Percentiles rank a stretch among this genome's conserved stretches.
These are phyloP conservation scores for Asterionellopsis glacialis DNA, from an alignment of 108 stramenopile species.

Conservation along the genomic window DNA sequence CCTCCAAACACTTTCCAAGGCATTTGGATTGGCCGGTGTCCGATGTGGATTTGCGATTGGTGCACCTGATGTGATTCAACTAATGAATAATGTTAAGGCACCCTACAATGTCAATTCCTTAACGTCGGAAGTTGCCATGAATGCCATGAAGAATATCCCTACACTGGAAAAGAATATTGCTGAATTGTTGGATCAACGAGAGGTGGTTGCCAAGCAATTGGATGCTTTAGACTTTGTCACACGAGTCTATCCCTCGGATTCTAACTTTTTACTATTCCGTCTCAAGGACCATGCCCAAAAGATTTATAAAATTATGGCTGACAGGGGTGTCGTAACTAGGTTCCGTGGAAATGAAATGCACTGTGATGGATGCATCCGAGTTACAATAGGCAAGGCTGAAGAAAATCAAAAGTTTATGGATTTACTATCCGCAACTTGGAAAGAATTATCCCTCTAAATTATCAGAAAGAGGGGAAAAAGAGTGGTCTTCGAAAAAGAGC, in stretches of 20 bases:
- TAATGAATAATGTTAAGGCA: conserved; percentile 96
- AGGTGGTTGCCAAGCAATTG: conserved; percentile 46
- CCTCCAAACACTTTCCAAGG: conserved; percentile 93
- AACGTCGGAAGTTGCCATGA: conserved; percentile 76
- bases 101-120: conserved; percentile 94
- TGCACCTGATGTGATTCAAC: conserved; percentile 80
- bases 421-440: conserved; percentile 39
- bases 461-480: no score
- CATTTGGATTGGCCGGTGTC: conserved; percentile 95
- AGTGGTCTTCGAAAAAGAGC: no score
- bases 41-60: conserved; percentile 92
- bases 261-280: conserved; percentile 90
- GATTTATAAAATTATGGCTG: conserved; percentile 92
- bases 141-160: conserved; percentile 57
- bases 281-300: conserved; percentile 67
- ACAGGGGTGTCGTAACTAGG: conserved; percentile 83
- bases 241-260: conserved; percentile 75
- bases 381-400: conserved; percentile 85
- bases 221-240: conserved; percentile 65
- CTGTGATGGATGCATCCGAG: conserved; percentile 90
- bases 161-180: conserved; percentile 63
- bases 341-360: conserved; percentile 92
- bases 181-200: conserved; percentile 55
- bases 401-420: conserved; percentile 83
- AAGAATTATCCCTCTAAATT: not conserved